phyloP scores from a whole-genome alignment of 2,329 filamentous ascomycete genomes.

The Ophiobolus disseminans region DNA sequence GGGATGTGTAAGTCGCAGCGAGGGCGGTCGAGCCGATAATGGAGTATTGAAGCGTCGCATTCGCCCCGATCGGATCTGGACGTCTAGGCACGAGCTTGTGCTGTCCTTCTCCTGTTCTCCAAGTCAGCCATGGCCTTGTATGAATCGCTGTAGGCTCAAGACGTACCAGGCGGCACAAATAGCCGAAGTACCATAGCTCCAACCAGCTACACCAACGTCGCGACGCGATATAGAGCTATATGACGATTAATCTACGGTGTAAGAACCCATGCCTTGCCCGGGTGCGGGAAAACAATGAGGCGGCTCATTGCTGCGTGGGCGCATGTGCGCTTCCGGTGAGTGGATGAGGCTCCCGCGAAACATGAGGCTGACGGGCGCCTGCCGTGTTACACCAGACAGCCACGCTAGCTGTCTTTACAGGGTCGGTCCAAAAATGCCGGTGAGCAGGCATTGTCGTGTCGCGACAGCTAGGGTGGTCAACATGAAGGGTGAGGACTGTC shows the following conservation, averaged over 20 bases:
- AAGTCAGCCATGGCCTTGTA: slow-evolving; percentile 7
- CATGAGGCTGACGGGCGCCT: slow-evolving; percentile 19
- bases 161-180: slow-evolving; percentile 37
- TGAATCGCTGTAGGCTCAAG: neutral
- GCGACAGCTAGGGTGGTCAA: no score
- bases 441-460: no score
- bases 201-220: neutral
- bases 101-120: slow-evolving; percentile 33
- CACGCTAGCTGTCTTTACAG: neutral
- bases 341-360: slow-evolving; percentile 11
- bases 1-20: slow-evolving; percentile 35
- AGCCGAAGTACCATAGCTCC: slow-evolving; percentile 34
- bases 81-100: slow-evolving; percentile 31
- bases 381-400: slow-evolving; percentile 2
- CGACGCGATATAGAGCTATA: neutral
- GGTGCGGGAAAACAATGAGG: slow-evolving; percentile 1
- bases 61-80: slow-evolving; percentile 37
- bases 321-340: slow-evolving; percentile 14
- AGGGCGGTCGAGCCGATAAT: slow-evolving; percentile 33
- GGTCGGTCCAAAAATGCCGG: no score
- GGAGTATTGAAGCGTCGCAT: slow-evolving; percentile 35
- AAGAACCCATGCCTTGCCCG: neutral
- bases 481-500: no score
- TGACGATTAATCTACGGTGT: neutral
- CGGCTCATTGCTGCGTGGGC: slow-evolving; percentile 12